Percentiles rank a stretch among this genome's conserved stretches.
These are phyloP conservation scores for Chrysochromulina tobinii DNA, from an alignment of 78 protist genomes.

Conservation along the genomic window DNA sequence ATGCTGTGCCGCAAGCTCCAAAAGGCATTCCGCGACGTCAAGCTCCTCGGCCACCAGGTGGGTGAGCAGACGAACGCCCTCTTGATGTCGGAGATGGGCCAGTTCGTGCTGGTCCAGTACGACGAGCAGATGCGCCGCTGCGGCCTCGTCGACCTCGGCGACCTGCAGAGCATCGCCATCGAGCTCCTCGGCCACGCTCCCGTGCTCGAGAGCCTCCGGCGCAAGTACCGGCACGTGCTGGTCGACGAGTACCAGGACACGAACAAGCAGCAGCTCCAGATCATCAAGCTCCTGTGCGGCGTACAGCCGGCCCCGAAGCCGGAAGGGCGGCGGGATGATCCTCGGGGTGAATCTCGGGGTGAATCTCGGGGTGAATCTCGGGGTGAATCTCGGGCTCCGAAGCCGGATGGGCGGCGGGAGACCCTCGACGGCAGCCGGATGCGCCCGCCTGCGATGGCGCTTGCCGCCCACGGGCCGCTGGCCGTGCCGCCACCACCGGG, in stretches of 20 bases:
- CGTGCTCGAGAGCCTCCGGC: neutral
- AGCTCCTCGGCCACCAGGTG: neutral
- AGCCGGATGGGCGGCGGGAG: no score
- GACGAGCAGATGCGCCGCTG: neutral
- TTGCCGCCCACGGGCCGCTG: no score
- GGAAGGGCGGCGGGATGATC: no score
- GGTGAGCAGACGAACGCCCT: neutral
- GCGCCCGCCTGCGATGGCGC: no score
- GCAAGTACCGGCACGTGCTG: neutral
- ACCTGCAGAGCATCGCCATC: neutral
- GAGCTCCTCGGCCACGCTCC: neutral
- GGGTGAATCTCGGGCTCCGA: no score
- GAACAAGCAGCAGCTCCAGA: no score
- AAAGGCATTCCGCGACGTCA: neutral
- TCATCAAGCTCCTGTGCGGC: no score
- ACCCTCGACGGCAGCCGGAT: no score
- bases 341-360: no score
- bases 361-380: no score
- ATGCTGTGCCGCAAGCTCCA: neutral
- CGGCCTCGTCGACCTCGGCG: neutral
- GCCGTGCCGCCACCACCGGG: no score
- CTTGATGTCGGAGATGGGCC: neutral
- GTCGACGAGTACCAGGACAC: neutral
- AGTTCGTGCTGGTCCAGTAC: neutral
- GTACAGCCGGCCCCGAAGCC: no score